These are phyloP conservation scores for Penicillium sp. DNA, from an alignment of 2,329 filamentous ascomycete species.

Conservation along the genomic window DNA sequence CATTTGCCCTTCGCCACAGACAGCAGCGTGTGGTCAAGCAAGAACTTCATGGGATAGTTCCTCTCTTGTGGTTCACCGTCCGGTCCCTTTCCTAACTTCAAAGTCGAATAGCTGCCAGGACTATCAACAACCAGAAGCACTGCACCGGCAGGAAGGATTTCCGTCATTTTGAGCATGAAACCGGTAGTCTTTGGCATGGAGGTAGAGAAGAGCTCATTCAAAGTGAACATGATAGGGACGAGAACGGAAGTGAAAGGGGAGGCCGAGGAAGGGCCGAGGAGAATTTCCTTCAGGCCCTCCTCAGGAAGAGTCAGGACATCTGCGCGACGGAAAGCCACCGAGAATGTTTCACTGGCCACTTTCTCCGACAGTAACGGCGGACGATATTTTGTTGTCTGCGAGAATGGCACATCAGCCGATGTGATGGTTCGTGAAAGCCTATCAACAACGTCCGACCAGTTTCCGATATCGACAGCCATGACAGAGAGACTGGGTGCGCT, in stretches of 20 bases:
- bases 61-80: slow-evolving; percentile 46
- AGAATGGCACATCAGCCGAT: slow-evolving; percentile 31
- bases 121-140: slow-evolving; percentile 86
- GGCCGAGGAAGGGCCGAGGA: slow-evolving; percentile 16
- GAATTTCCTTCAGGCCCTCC: slow-evolving; percentile 39
- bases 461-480: slow-evolving; percentile 75
- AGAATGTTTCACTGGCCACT: slow-evolving; percentile 17
- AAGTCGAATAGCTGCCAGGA: slow-evolving; percentile 86
- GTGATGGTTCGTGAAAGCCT: slow-evolving; percentile 59
- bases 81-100: slow-evolving; percentile 60
- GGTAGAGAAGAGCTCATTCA: slow-evolving; percentile 88
- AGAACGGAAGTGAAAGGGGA: slow-evolving; percentile 47
- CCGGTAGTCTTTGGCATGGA: slow-evolving; percentile 73
- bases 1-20: slow-evolving; percentile 55
- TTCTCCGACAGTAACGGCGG: slow-evolving; percentile 29
- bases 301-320: slow-evolving; percentile 52
- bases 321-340: slow-evolving; percentile 48
- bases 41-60: slow-evolving; percentile 91
- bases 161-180: slow-evolving; percentile 70
- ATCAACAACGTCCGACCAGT: slow-evolving; percentile 67
- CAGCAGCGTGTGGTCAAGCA: slow-evolving; percentile 79
- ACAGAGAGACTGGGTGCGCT: slow-evolving; percentile 44
- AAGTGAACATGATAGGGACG: slow-evolving; percentile 85
- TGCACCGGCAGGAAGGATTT: slow-evolving; percentile 57
- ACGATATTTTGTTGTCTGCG: slow-evolving; percentile 29